These are phyloP conservation scores for Dimocarpus longan DNA, from an alignment of 345 rosid genomes.

Conservation along the genomic window DNA sequence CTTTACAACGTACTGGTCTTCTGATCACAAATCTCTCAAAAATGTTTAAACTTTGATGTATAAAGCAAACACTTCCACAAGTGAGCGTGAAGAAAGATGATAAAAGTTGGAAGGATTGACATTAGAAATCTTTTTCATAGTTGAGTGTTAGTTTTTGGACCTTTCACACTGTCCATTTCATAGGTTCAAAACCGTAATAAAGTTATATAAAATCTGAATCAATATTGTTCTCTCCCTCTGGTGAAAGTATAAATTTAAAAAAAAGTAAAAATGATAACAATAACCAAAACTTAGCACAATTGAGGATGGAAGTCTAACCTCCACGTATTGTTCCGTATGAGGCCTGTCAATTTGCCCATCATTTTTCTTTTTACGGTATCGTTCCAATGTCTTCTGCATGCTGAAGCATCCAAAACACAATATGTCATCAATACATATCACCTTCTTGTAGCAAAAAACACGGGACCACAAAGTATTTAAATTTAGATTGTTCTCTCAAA, in stretches of 20 bases:
- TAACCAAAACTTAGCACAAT: background rate
- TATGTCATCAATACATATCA: background rate
- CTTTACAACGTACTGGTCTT: background rate
- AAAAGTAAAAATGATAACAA: too few relatives aligned
- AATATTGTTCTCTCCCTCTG: background rate
- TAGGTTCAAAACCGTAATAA: background rate
- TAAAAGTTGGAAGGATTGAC: too few relatives aligned
- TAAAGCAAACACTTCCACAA: too few relatives aligned
- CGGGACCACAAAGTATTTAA: background rate
- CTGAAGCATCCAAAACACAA: slow-evolving; percentile 36
- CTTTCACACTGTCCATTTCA: too few relatives aligned
- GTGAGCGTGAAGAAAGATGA: too few relatives aligned
- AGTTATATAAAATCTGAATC: background rate
- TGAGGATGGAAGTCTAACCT: slow-evolving; percentile 40
- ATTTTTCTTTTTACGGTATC: slow-evolving; percentile 35
- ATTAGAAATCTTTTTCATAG: too few relatives aligned
- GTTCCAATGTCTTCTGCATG: slow-evolving; percentile 43
- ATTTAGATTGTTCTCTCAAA: background rate
- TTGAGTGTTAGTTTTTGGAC: too few relatives aligned
- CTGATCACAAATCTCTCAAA: background rate
- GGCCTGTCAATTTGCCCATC: slow-evolving; percentile 25
- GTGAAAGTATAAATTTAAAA: background rate
- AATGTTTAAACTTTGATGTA: too few relatives aligned
- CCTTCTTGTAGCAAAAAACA: background rate
- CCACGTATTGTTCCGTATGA: slow-evolving; percentile 35